Evolutionary conservation across 2,329 filamentous ascomycete genomes (phyloP), one percentile per base, ranked within the genome.

Genomic region (Penicillium sp.): DNA sequence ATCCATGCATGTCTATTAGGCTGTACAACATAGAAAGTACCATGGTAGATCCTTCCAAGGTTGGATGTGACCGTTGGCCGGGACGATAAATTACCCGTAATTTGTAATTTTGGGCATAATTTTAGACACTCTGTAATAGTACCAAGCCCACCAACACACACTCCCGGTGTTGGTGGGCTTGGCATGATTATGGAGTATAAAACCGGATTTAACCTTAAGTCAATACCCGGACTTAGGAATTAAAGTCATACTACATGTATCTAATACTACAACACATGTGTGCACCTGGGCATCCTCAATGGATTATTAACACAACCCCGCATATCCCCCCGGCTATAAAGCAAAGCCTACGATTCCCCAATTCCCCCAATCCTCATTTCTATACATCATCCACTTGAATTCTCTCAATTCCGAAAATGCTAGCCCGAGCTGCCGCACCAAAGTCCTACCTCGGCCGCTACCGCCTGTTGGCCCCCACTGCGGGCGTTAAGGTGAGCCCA

Each of bases 401-500:
- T n/a, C 6, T 12, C 12, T 31, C 21, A 44, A 41, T 32, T 34
- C 16, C 8, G 12, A 56, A 8, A 8, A 60, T 59, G 58, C 56
- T 52, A 12, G 18, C 53, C 32, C 10, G 53, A 12, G 56, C 58
- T 27, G 12, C 56, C 8, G n/a, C 56, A 15, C 58, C 58, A 12
- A 62, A 52, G 40, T 60, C 58, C 34, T 68, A 75, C 6, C 73
- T 84, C 46, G 81, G 79, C 39, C 78, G 76, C 61, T 80, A 83
- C 64, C 76, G 80, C 21, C 69, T 82, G 16, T 74, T 84, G 6
- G 75, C 80, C 3, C 77, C 80, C 7, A 75, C 74, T 1, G 81
- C 80, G 0, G 78, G 76, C 18, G 73, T 83, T 15, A 76, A 78
- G 45, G 81, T 83, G 16, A 80, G 76, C 25, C 80, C 81, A 34